Evolutionary conservation across 257 asterid species (phyloP).

Genomic region (Petunia axillaris): DNA sequence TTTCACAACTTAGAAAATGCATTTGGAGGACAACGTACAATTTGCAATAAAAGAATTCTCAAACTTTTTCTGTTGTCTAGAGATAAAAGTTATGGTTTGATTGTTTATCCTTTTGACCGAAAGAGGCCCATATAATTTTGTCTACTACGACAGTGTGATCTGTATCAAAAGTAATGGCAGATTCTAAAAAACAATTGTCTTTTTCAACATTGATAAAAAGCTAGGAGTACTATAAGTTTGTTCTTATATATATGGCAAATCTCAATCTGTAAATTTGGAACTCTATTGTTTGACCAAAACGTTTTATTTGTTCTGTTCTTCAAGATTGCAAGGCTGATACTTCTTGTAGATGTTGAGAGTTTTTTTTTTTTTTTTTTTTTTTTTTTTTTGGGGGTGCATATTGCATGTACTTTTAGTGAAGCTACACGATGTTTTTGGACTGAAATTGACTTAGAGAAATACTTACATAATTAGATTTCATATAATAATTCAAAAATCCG

Average conservation of each 20-base stretch:
- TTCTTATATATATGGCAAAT: not conserved
- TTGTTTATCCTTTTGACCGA: not conserved
- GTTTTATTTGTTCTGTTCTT: not conserved
- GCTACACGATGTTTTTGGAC: not conserved
- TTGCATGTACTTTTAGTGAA: not conserved
- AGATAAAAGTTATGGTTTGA: not conserved
- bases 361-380: not conserved
- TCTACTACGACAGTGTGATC: not conserved
- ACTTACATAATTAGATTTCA: not conserved
- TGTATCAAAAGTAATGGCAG: not conserved
- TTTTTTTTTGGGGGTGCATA: not conserved
- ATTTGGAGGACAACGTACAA: not conserved
- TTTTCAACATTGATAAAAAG: not conserved
- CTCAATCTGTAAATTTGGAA: not conserved
- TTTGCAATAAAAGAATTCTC: not conserved
- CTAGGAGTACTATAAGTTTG: not conserved
- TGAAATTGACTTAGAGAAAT: not conserved
- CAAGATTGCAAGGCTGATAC: not conserved
- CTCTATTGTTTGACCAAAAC: not conserved
- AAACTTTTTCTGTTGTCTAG: not conserved
- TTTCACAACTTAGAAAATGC: not conserved
- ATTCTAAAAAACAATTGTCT: not conserved
- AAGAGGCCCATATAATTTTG: not conserved
- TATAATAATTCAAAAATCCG: too few species aligned
- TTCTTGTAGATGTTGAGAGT: not conserved